Evolutionary conservation across 176 grass and related monocot species (phyloP).

Genomic region (bread wheat (Triticum aestivum)): DNA sequence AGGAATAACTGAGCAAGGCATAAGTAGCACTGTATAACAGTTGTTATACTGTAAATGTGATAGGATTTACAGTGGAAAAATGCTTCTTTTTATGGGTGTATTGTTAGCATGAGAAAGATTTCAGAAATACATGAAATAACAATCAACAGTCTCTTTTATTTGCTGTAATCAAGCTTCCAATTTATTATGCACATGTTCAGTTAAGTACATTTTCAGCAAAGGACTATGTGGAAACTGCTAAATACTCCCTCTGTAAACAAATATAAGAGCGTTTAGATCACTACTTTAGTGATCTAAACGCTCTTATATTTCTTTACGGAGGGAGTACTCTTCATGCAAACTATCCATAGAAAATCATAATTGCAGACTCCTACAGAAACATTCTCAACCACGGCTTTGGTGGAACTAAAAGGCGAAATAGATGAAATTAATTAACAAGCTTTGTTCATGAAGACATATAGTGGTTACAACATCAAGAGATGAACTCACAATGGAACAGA

Average conservation of each 20-base stretch:
- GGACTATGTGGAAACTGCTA: neutral
- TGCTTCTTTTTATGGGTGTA: neutral
- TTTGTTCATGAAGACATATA: neutral
- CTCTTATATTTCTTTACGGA: too few relatives aligned
- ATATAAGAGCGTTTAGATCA: too few relatives aligned
- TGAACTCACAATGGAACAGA: constrained; percentile 54
- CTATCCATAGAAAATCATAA: neutral
- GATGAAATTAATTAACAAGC: neutral
- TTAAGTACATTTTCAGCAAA: neutral
- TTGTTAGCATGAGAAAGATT: neutral
- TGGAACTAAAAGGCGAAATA: neutral
- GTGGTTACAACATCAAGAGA: neutral
- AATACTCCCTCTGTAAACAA: neutral
- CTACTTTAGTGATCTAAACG: too few relatives aligned
- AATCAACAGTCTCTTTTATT: neutral
- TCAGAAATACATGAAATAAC: neutral
- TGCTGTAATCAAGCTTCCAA: neutral
- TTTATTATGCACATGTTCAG: neutral
- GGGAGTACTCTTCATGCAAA: neutral
- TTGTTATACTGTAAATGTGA: neutral
- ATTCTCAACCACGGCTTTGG: neutral
- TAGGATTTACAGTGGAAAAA: neutral
- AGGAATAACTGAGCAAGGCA: neutral
- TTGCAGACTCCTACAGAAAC: neutral
- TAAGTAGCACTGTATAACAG: neutral